These are phyloP conservation scores for Colletotrichum truncatum DNA, from an alignment of 2,329 filamentous ascomycete genomes.

Conservation along the genomic window DNA sequence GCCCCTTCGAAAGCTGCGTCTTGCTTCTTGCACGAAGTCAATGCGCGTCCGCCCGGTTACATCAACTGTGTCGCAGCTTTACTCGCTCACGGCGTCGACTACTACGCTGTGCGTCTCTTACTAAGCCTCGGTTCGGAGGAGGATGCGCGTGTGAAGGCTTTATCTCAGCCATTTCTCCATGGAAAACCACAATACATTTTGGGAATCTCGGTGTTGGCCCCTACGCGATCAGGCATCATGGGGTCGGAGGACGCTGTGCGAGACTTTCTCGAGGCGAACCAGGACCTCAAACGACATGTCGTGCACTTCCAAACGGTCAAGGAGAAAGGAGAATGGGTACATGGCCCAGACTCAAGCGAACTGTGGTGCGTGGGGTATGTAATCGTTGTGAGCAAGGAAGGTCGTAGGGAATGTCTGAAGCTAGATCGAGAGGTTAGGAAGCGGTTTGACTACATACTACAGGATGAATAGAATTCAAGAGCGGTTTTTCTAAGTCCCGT, in stretches of 20 bases:
- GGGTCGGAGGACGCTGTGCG: constrained; percentile 17
- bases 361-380: constrained; percentile 31
- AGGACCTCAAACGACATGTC: constrained; percentile 13
- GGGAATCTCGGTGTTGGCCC: constrained; percentile 31
- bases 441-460: constrained; percentile 15
- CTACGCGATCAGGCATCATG: constrained; percentile 23
- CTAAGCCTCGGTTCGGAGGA: constrained; percentile 28
- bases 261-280: constrained; percentile 14
- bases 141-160: constrained; percentile 27
- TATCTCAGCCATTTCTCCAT: constrained; percentile 33
- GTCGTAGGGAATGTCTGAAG: constrained; percentile 18
- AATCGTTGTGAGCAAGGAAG: constrained; percentile 6
- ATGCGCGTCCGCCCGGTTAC: constrained; percentile 40
- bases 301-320: constrained; percentile 30
- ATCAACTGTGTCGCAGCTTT: constrained; percentile 33
- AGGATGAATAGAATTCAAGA: neutral
- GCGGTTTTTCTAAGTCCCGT: neutral
- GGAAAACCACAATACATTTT: constrained; percentile 29
- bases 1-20: constrained; percentile 1
- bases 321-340: constrained; percentile 15
- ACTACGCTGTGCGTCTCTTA: constrained; percentile 38
- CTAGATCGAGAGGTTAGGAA: constrained; percentile 9
- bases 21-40: constrained; percentile 40
- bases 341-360: constrained; percentile 28
- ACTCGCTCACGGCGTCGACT: constrained; percentile 41